Conservation (phyloP, 2,329 filamentous ascomycete species). For the Beauveria pseudobassiana region DNA sequence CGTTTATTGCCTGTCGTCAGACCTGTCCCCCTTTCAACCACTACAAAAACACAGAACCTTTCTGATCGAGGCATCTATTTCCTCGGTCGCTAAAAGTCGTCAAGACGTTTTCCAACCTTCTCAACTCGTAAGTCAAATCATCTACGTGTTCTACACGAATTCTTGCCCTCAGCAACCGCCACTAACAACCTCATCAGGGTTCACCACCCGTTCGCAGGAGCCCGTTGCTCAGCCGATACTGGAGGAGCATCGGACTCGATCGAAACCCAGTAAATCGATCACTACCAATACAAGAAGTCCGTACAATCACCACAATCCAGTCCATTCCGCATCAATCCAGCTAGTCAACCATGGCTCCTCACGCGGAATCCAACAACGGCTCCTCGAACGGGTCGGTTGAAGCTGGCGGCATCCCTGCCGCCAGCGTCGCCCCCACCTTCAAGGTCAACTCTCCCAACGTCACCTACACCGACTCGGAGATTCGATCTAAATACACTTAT, state of each 20-base stretch:
- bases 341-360: constrained; percentile 73
- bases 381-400: constrained; percentile 55
- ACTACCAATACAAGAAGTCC: constrained; percentile 15
- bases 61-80: constrained; percentile 41
- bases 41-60: constrained; percentile 12
- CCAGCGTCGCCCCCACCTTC: constrained; percentile 53
- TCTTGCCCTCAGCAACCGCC: background rate
- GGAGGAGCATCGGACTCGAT: constrained; percentile 70
- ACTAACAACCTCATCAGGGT: constrained; percentile 44
- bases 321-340: constrained; percentile 14
- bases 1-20: constrained; percentile 1
- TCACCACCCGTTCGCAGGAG: constrained; percentile 94
- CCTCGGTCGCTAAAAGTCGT: constrained; percentile 56
- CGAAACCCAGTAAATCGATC: constrained; percentile 47
- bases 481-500: constrained; percentile 93
- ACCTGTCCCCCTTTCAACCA: background rate
- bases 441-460: constrained; percentile 90
- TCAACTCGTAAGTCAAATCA: constrained; percentile 73
- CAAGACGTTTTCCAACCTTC: constrained; percentile 98
- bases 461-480: constrained; percentile 77
- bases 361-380: constrained; percentile 59
- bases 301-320: constrained; percentile 17
- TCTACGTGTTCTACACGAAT: no score
- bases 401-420: constrained; percentile 34
- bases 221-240: constrained; percentile 84